Evolutionary conservation across 805 yeast species (phyloP).

Genomic region (Saturnispora silvae): DNA sequence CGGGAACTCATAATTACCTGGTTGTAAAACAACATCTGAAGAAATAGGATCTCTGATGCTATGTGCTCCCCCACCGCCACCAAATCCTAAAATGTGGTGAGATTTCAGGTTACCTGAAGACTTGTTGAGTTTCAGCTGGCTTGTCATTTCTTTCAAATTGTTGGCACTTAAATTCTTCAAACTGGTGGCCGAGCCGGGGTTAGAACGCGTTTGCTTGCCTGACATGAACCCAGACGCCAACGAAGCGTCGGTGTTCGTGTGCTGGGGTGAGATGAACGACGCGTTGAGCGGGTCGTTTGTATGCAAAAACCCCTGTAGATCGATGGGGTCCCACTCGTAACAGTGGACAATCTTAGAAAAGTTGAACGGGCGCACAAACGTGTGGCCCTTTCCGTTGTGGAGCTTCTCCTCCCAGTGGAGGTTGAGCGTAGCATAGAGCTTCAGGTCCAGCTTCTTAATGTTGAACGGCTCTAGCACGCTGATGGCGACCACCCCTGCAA

Average conservation of each 20-base stretch:
- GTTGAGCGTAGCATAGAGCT: constrained; percentile 56
- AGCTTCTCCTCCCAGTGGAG: constrained; percentile 53
- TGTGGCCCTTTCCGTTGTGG: constrained; percentile 33
- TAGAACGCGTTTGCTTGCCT: constrained; percentile 26
- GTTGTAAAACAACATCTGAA: constrained; percentile 31
- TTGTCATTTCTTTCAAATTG: constrained; percentile 24
- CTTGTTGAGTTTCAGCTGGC: constrained; percentile 14
- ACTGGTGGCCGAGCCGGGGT: constrained; percentile 35
- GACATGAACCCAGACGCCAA: constrained; percentile 19
- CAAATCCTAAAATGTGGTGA: constrained; percentile 1
- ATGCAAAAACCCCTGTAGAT: constrained; percentile 32
- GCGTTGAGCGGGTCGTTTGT: constrained; percentile 15
- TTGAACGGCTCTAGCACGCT: constrained; percentile 66
- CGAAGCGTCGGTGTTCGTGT: neutral
- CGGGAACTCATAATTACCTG: constrained; percentile 86
- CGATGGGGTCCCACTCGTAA: constrained; percentile 65
- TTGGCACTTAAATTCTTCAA: constrained; percentile 30
- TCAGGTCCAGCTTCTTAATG: constrained; percentile 52
- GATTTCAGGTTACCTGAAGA: constrained; percentile 18
- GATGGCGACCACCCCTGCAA: constrained; percentile 71
- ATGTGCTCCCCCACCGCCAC: neutral
- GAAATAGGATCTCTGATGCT: neutral
- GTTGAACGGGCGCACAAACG: constrained; percentile 34
- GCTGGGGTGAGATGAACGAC: constrained; percentile 10
- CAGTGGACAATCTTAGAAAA: constrained; percentile 62